Evolutionary conservation across 345 rosid species (phyloP), one percentile per base, ranked within the genome.

Genomic region (Gossypium longicalyx): DNA sequence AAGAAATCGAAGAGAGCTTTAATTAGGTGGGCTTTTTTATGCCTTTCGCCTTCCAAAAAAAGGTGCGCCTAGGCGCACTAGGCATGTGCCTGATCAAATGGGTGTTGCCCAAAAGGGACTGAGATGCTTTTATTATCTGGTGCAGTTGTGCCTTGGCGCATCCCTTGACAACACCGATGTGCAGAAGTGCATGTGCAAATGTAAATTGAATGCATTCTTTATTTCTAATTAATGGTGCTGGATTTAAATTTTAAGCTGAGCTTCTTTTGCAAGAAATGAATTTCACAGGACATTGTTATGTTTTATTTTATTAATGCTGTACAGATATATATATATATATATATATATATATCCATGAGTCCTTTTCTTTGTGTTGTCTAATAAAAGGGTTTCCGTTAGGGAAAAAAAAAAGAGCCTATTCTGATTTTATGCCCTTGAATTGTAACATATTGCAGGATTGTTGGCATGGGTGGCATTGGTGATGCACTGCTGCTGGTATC

Each of bases 381-480:
- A 41, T 15, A 10, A n/a, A 64, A 64, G 27, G 51, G 47, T 64
- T 64, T n/a, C 9, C 38, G 45, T 49, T 22, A 25, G 51, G 22
- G 4, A 62, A 15, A 16, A 62, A 34, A 16, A 62, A 8, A 68
- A 5, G 1, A 16, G 2, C 51, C 34, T 8, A 25, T 27, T 17
- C 73, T 15, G n/a, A 15, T 20, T 11, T 68, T 29, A 17, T 7
- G 9, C 60, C 27, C 16, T 51, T 17, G 25, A 51, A 4, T 25
- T 3, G 58, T 25, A 49, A 16, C 59, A 23, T 77, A 79, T 83
- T 84, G 75, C 87, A 96, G 98, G 99, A 93, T 96, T 87, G 92
- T 96, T 82, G 99, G 99, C 69, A 96, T 96, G 97, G 98, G 88
- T 70, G 99, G 99, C 82, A 88, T 96, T 69, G 93, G 91, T 1